phyloP scores from a whole-genome alignment of 225 moss, liverwort and hornwort genomes.

The Pseudoscleropodium purum region DNA sequence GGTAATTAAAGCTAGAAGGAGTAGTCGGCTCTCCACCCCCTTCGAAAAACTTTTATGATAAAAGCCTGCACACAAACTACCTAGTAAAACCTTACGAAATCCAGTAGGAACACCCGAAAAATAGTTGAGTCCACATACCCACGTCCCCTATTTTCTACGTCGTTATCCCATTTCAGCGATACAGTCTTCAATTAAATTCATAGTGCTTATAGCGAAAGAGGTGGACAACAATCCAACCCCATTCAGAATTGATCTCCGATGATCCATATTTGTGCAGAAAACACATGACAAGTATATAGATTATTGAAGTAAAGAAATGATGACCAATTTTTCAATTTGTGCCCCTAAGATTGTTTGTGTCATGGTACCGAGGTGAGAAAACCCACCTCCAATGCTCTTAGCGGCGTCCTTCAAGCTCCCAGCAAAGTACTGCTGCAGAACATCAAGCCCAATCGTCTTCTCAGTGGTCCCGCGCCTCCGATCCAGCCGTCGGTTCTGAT shows the following conservation, averaged over 20 bases:
- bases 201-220: background rate
- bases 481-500: constrained; percentile 70
- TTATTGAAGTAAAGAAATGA: background rate
- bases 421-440: constrained; percentile 89
- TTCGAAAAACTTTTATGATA: background rate
- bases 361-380: background rate
- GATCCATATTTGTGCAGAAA: background rate
- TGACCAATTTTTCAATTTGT: background rate
- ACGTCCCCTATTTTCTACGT: background rate
- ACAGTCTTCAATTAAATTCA: background rate
- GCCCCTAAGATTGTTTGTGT: too few species aligned
- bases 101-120: background rate
- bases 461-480: constrained; percentile 88
- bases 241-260: background rate
- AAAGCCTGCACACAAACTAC: background rate
- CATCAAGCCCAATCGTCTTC: constrained; percentile 83
- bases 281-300: too few species aligned
- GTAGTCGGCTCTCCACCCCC: background rate
- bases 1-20: background rate
- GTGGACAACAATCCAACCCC: background rate
- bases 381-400: constrained; percentile 91
- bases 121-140: background rate
- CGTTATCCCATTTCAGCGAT: too few species aligned
- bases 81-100: background rate
- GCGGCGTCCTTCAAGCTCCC: constrained; percentile 99